These are phyloP conservation scores for Neofusicoccum ribis DNA, from an alignment of 2,329 filamentous ascomycete species.

Conservation along the genomic window DNA sequence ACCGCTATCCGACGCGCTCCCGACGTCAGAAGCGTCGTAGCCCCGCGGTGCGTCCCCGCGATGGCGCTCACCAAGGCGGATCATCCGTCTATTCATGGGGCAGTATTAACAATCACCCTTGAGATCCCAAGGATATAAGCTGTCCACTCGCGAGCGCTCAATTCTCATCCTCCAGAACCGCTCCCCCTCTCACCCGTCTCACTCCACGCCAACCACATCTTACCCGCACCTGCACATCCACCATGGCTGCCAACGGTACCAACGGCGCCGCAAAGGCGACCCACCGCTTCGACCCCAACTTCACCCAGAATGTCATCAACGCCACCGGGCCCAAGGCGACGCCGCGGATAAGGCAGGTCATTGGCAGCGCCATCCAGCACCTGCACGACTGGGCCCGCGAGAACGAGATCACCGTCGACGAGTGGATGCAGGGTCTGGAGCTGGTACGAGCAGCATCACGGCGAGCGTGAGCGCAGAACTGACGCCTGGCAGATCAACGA, in stretches of 20 bases:
- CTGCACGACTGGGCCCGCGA: slow-evolving; percentile 79
- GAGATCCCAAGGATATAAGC: not conserved
- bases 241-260: slow-evolving; percentile 26
- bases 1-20: slow-evolving; percentile 16
- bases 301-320: slow-evolving; percentile 72
- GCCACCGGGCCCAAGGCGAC: slow-evolving; percentile 70
- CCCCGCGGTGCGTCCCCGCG: slow-evolving; percentile 18
- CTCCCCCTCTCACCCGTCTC: not conserved
- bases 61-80: not conserved
- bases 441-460: slow-evolving; percentile 49
- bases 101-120: slow-evolving; percentile 17
- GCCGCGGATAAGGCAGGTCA: slow-evolving; percentile 64
- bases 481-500: slow-evolving; percentile 52
- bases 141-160: not conserved
- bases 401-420: slow-evolving; percentile 72
- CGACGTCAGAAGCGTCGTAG: not conserved
- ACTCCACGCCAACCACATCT: not conserved
- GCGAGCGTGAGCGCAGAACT: not conserved
- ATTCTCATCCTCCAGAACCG: not conserved
- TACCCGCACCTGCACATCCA: not conserved
- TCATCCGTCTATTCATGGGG: slow-evolving; percentile 1
- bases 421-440: slow-evolving; percentile 74
- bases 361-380: slow-evolving; percentile 66
- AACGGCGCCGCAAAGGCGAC: slow-evolving; percentile 5
- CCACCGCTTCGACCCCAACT: slow-evolving; percentile 69